These are phyloP conservation scores for Solanum pennellii DNA, from an alignment of 257 asterid species.

Conservation along the genomic window DNA sequence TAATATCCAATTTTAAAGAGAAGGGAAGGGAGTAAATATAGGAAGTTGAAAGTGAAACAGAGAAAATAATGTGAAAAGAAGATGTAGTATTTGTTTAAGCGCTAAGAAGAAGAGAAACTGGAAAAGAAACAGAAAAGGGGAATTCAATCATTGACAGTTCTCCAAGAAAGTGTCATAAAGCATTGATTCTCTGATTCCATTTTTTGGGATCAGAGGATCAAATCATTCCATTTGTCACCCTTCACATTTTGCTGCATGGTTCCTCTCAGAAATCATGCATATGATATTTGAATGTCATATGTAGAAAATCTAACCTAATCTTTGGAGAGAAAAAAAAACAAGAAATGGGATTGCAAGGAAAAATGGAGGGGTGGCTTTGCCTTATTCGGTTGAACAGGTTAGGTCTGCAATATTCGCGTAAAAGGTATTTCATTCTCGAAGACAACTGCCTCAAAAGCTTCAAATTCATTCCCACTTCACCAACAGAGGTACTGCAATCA, in stretches of 20 bases:
- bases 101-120: constrained; percentile 12
- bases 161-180: not conserved
- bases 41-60: not conserved
- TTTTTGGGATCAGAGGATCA: constrained; percentile 63
- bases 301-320: not conserved
- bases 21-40: not conserved
- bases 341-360: constrained; percentile 37
- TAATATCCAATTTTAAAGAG: not conserved
- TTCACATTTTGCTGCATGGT: constrained; percentile 10
- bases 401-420: constrained; percentile 80
- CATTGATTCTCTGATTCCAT: constrained; percentile 71
- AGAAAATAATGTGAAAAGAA: not conserved
- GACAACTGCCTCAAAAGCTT: constrained; percentile 77
- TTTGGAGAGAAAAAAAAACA: not conserved
- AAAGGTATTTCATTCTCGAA: constrained; percentile 70
- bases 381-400: constrained; percentile 65
- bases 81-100: constrained; percentile 12
- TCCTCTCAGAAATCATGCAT: not conserved
- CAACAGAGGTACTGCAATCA: constrained; percentile 31
- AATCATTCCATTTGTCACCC: constrained; percentile 17
- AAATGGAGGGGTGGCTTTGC: constrained; percentile 86
- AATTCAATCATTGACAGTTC: not conserved
- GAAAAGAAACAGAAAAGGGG: not conserved
- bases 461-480: constrained; percentile 59
- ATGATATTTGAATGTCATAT: not conserved